Conservation (phyloP, 352 stramenopile species). For the Hyaloperonospora arabidopsidis region DNA sequence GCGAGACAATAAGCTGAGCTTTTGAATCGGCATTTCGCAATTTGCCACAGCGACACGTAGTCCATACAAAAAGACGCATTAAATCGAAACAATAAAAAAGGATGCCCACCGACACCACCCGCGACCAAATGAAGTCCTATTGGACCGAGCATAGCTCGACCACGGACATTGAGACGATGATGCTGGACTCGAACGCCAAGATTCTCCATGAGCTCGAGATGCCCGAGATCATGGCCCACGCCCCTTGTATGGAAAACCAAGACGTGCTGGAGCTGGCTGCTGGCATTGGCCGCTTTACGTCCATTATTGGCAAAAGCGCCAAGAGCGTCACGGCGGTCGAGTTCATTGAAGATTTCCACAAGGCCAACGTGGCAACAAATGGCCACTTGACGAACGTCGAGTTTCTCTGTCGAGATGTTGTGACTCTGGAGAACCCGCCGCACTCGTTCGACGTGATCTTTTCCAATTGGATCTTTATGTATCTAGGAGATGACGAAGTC, state of each 20-base stretch:
- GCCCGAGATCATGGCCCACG: conserved; percentile 68
- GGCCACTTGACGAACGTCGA: conserved; percentile 46
- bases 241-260: conserved; percentile 45
- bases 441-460: conserved; percentile 68
- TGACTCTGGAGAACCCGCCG: conserved; percentile 42
- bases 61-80: too few relatives aligned
- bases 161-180: conserved; percentile 75
- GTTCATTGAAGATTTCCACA: conserved; percentile 77
- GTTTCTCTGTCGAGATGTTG: conserved; percentile 65
- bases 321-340: conserved; percentile 58
- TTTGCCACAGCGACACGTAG: not conserved
- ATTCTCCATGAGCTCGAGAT: conserved; percentile 66
- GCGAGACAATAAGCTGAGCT: too few relatives aligned
- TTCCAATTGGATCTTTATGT: conserved; percentile 78
- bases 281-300: conserved; percentile 63
- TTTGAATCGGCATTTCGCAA: too few relatives aligned
- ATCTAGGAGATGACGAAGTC: conserved; percentile 53
- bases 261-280: conserved; percentile 61
- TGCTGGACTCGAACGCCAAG: conserved; percentile 77
- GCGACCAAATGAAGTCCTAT: conserved; percentile 73
- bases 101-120: conserved; percentile 27
- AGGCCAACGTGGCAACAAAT: conserved; percentile 43
- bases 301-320: conserved; percentile 38
- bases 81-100: too few relatives aligned
- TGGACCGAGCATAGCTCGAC: conserved; percentile 58